Conservation (phyloP, 2,329 filamentous ascomycete genomes). For the Phialophora tarda region DNA sequence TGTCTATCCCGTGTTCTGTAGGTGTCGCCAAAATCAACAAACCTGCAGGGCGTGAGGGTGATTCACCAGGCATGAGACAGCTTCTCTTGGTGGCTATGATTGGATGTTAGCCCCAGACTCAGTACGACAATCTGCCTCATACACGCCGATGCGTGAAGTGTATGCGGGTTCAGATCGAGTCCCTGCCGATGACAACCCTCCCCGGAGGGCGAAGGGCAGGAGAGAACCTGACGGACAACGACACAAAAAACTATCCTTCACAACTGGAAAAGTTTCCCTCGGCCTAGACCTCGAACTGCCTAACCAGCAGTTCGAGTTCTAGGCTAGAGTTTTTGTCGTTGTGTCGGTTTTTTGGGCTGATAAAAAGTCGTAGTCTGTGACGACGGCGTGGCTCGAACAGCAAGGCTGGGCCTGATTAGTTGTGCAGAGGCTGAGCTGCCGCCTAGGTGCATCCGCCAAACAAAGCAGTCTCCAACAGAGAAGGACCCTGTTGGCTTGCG, state of each 20-base stretch:
- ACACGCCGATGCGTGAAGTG: not conserved
- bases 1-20: slow-evolving; percentile 20
- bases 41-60: slow-evolving; percentile 13
- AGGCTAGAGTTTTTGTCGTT: slow-evolving; percentile 11
- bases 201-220: slow-evolving; percentile 1
- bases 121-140: slow-evolving; percentile 1
- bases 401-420: not conserved
- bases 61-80: slow-evolving; percentile 22
- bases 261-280: slow-evolving; percentile 6
- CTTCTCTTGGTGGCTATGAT: slow-evolving; percentile 11
- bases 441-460: not conserved
- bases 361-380: not conserved
- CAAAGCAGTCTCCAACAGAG: not conserved
- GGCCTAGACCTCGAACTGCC: slow-evolving; percentile 1
- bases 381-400: slow-evolving; percentile 7
- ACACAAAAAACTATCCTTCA: not conserved
- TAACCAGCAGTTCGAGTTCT: slow-evolving; percentile 4
- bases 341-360: not conserved
- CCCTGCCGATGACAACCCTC: not conserved
- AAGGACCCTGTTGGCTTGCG: not conserved
- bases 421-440: slow-evolving; percentile 9
- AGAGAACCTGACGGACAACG: slow-evolving; percentile 14
- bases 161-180: not conserved
- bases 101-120: slow-evolving; percentile 2
- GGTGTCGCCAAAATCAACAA: slow-evolving; percentile 1